A percentile compares a stretch with the other conserved stretches of the same genome.
These are phyloP conservation scores for Pythium phragmitis DNA, from an alignment of 352 stramenopile genomes.

Conservation along the genomic window DNA sequence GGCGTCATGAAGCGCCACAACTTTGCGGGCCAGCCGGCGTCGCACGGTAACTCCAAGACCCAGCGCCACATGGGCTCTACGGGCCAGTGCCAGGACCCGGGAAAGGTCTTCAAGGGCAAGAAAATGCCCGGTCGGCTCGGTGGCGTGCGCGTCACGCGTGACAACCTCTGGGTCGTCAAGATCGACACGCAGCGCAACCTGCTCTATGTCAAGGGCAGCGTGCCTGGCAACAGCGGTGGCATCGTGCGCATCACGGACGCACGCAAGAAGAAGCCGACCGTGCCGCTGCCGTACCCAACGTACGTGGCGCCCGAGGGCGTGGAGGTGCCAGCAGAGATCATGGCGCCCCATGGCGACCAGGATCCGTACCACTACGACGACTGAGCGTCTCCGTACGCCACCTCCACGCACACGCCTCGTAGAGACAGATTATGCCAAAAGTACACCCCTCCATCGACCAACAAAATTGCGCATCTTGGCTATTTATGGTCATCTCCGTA, in stretches of 20 bases:
- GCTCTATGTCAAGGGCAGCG: constrained; percentile 92
- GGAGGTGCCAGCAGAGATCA: constrained; percentile 58
- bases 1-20: constrained; percentile 99
- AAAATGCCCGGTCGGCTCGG: constrained; percentile 99
- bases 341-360: constrained; percentile 71
- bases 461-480: neutral
- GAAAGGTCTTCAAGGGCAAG: constrained; percentile 99
- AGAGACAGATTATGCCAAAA: neutral
- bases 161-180: constrained; percentile 95
- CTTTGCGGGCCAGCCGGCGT: constrained; percentile 96
- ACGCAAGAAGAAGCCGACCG: constrained; percentile 75
- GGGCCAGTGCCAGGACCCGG: constrained; percentile 97
- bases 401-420: neutral
- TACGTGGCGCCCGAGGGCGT: constrained; percentile 54
- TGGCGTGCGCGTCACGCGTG: constrained; percentile 91
- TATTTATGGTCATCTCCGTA: neutral
- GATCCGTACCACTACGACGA: constrained; percentile 89
- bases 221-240: constrained; percentile 90
- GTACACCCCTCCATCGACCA: neutral
- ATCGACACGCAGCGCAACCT: constrained; percentile 93
- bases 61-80: constrained; percentile 96
- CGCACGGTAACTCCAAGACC: constrained; percentile 98
- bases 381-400: constrained; percentile 1
- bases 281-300: constrained; percentile 78
- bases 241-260: constrained; percentile 86